A percentile compares a stretch with the other conserved stretches of the same genome.
phyloP scores from a whole-genome alignment of 2,329 filamentous ascomycete genomes.

The Botryosphaeria agaves region DNA sequence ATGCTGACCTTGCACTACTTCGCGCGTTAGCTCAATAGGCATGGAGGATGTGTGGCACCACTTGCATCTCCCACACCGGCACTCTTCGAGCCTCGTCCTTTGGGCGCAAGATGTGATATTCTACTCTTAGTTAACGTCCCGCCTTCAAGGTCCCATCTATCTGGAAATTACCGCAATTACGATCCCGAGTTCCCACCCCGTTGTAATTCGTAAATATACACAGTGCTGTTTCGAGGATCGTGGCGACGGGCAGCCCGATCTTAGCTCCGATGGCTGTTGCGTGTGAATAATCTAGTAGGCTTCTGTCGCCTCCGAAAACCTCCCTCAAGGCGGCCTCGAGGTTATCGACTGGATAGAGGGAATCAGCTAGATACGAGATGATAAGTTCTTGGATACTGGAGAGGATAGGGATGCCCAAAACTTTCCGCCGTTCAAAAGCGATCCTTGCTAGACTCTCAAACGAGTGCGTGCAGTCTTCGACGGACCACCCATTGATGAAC shows the following conservation, averaged over 20 bases:
- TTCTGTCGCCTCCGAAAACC: constrained; percentile 3
- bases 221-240: constrained; percentile 6
- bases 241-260: constrained; percentile 13
- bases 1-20: too few relatives aligned
- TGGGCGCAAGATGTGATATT: too few relatives aligned
- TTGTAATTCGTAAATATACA: constrained; percentile 16
- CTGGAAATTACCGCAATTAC: too few relatives aligned
- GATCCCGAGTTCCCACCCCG: too few relatives aligned
- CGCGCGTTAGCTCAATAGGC: too few relatives aligned
- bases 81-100: too few relatives aligned
- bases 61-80: too few relatives aligned
- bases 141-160: too few relatives aligned
- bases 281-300: constrained; percentile 12
- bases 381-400: constrained; percentile 7
- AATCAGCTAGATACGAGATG: constrained; percentile 10
- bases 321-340: constrained; percentile 11
- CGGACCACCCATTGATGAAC: constrained; percentile 11
- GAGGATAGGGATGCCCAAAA: constrained; percentile 4
- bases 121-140: too few relatives aligned
- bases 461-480: constrained; percentile 6
- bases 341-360: constrained; percentile 8
- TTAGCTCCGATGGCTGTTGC: constrained; percentile 12
- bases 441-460: constrained; percentile 10
- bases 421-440: constrained; percentile 7
- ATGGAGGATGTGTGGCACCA: too few relatives aligned